Evolutionary conservation across 225 moss, liverwort and hornwort species (phyloP), one percentile per base, ranked within the genome.

Genomic region (Straminergon stramineum): DNA sequence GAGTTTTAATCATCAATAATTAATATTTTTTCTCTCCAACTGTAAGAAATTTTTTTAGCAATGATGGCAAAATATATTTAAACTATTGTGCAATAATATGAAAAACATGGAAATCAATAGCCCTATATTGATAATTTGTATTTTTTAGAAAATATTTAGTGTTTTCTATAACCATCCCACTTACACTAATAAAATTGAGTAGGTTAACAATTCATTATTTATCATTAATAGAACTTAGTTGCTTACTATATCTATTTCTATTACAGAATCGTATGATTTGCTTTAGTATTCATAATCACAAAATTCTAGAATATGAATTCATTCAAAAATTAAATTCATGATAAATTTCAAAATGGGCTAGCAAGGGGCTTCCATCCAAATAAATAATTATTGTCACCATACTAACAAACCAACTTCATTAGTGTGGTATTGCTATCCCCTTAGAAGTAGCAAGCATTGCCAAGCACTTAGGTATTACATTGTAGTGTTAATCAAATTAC

Each of bases 191-290:
- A 17, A 45, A 28, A 4, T 45, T 45, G 28, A 16, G 5, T 15
- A 45, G 17, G 17, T 28, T 45, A 74, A 74, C 9, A 45, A 41
- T 5, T 28, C 9, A 74, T 28, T 41, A 16, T 13, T 45, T 74
- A 41, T 45, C 1, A 14, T 39, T 11, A 22, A 2, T 70, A 23
- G 13, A 70, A 39, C 23, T 70, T 39, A 70, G 10, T n/a, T 23
- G 23, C 2, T 45, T 28, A 3, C 2, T 74, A 1, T 30, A 18
- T 30, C 11, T 1, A 4, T 45, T 30, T 74, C 2, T 0, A 1
- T 30, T 30, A 30, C 28, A 45, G 30, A 43, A 74, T 74, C 30
- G 16, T 74, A 48, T 6, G 43, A 27, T 73, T 71, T 43, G 3
- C 41, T 41, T 45, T 45, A 10, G 2, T 73, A 26, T 27, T 45